These are phyloP conservation scores for Hibiscus trionum DNA, from an alignment of 345 rosid species.

Conservation along the genomic window DNA sequence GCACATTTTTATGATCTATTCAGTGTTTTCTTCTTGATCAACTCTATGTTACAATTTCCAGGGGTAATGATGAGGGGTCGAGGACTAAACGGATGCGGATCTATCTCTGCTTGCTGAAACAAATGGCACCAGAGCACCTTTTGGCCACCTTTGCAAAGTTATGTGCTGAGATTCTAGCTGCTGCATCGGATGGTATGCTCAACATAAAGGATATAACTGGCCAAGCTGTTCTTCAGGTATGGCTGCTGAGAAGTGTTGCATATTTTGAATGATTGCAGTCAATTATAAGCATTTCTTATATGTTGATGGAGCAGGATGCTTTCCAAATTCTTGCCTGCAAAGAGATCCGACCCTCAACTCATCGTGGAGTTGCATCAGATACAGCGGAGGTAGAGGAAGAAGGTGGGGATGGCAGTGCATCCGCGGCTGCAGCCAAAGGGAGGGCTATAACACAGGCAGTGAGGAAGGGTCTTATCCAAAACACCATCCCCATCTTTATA, in stretches of 20 bases:
- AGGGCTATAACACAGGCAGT: slow-evolving; percentile 85
- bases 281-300: neutral
- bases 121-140: slow-evolving; percentile 96
- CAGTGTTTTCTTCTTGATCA: slow-evolving; percentile 2
- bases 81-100: slow-evolving; percentile 85
- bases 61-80: slow-evolving; percentile 70
- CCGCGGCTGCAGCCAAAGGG: slow-evolving; percentile 59
- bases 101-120: slow-evolving; percentile 68
- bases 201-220: slow-evolving; percentile 58
- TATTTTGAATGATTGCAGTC: neutral
- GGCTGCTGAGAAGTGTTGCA: neutral
- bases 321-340: slow-evolving; percentile 80
- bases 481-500: slow-evolving; percentile 90
- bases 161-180: slow-evolving; percentile 90
- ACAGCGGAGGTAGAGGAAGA: slow-evolving; percentile 57
- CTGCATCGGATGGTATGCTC: slow-evolving; percentile 89
- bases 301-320: slow-evolving; percentile 24
- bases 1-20: slow-evolving; percentile 12
- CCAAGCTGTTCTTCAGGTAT: slow-evolving; percentile 87
- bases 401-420: slow-evolving; percentile 31
- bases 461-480: slow-evolving; percentile 78
- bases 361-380: slow-evolving; percentile 50
- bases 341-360: slow-evolving; percentile 61
- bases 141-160: slow-evolving; percentile 93
- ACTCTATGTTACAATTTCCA: slow-evolving; percentile 19